A percentile compares a stretch with the other conserved stretches of the same genome.
Evolutionary conservation across 1,284 basidiomycete genomes (phyloP).

Genomic region (Malassezia japonica): DNA sequence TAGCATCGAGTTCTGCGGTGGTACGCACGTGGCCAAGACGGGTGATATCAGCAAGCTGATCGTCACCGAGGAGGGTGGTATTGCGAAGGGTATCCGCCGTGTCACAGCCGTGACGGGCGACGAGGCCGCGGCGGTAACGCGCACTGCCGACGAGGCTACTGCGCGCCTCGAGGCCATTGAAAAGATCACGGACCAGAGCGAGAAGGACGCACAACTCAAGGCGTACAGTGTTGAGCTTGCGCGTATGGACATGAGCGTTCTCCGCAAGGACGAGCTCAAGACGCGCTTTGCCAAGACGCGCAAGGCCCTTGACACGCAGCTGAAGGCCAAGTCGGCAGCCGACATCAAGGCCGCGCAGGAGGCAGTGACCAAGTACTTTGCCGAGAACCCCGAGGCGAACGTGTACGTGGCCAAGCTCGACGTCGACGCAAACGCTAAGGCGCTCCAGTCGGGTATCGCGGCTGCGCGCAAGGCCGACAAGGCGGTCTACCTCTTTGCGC

Average conservation of each 20-base stretch:
- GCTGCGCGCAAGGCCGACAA: slow-evolving; percentile 71
- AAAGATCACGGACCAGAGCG: slow-evolving; percentile 59
- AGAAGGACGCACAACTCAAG: slow-evolving; percentile 75
- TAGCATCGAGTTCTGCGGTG: slow-evolving; percentile 94
- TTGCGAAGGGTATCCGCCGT: slow-evolving; percentile 92
- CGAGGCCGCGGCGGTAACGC: slow-evolving; percentile 73
- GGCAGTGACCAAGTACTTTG: slow-evolving; percentile 63
- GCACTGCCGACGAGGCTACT: slow-evolving; percentile 61
- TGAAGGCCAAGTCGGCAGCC: slow-evolving; percentile 69
- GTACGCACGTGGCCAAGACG: slow-evolving; percentile 89
- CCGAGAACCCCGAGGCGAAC: slow-evolving; percentile 61
- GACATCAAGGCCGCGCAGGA: slow-evolving; percentile 71
- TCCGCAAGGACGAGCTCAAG: slow-evolving; percentile 70
- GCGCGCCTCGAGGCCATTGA: slow-evolving; percentile 62
- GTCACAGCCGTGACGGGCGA: slow-evolving; percentile 89
- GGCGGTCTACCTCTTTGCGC: slow-evolving; percentile 77
- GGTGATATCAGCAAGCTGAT: slow-evolving; percentile 93
- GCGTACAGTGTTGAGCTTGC: slow-evolving; percentile 75
- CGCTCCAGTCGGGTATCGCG: slow-evolving; percentile 64
- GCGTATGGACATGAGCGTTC: slow-evolving; percentile 74
- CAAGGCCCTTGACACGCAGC: slow-evolving; percentile 73
- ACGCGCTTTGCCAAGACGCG: slow-evolving; percentile 64
- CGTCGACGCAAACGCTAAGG: slow-evolving; percentile 47
- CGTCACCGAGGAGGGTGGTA: slow-evolving; percentile 88
- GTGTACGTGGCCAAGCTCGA: slow-evolving; percentile 64